phyloP scores from a whole-genome alignment of 225 moss, liverwort and hornwort species.

The Pseudisothecium myosuroides region DNA sequence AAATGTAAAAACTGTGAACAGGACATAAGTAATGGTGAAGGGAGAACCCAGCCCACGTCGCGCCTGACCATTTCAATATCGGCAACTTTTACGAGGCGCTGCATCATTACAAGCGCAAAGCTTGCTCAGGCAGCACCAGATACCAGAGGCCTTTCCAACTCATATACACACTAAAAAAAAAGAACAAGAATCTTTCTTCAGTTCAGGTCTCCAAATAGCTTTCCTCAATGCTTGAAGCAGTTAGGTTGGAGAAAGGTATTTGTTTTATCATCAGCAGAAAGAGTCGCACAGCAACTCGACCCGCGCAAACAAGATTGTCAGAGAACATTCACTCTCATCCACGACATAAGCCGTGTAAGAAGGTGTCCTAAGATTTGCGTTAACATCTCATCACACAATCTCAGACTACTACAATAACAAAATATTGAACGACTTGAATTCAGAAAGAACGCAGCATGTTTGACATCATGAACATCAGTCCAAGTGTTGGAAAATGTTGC shows the following conservation, averaged over 20 bases:
- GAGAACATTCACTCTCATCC: constrained; percentile 18
- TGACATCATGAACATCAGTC: constrained; percentile 17
- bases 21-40: not conserved
- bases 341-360: not conserved
- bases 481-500: constrained; percentile 27
- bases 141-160: not conserved
- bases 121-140: not conserved
- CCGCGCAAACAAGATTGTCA: not conserved
- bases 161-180: fast-evolving
- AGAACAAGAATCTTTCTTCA: not conserved
- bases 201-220: constrained; percentile 4
- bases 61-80: not conserved
- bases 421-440: not conserved
- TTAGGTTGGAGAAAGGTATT: constrained; percentile 24
- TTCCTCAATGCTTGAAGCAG: not conserved
- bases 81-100: not conserved
- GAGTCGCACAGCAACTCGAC: not conserved
- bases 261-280: constrained; percentile 7
- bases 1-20: not conserved
- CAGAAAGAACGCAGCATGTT: constrained; percentile 43
- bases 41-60: not conserved
- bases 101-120: not conserved
- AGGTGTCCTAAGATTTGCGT: constrained; percentile 23
- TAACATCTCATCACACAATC: not conserved
- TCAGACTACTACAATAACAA: not conserved